Evolutionary conservation across 345 rosid species (phyloP).

Genomic region (Syzygium oleosum): DNA sequence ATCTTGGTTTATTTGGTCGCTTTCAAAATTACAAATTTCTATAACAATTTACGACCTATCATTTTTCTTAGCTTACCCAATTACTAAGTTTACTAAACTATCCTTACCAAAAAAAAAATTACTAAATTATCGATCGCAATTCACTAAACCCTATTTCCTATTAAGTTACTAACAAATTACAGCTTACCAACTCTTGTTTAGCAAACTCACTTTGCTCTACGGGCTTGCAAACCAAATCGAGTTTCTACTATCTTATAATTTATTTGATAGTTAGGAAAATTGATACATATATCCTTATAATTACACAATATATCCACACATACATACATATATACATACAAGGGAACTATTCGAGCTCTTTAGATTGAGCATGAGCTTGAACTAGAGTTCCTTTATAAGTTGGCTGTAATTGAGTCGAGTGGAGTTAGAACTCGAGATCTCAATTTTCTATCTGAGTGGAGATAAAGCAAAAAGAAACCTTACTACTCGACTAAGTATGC

Average conservation of each 20-base stretch:
- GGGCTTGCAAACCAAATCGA: neutral
- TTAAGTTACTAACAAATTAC: neutral
- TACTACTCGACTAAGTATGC: neutral
- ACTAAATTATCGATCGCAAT: neutral
- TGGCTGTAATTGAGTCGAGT: fast-evolving
- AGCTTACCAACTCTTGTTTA: neutral
- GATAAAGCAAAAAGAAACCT: neutral
- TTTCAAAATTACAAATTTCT: neutral
- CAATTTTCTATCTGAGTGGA: neutral
- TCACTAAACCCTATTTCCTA: neutral
- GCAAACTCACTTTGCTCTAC: neutral
- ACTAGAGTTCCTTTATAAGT: neutral
- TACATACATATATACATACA: neutral
- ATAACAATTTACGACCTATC: neutral
- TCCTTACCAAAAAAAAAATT: no score
- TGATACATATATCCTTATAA: neutral
- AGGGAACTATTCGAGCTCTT: neutral
- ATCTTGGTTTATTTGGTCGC: neutral
- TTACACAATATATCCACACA: neutral
- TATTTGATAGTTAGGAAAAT: neutral
- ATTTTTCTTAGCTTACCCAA: no score
- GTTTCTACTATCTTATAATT: neutral
- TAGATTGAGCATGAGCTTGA: neutral
- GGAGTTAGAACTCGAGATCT: neutral
- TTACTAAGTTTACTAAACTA: neutral